Percentiles rank a stretch among this genome's conserved stretches.
Evolutionary conservation across 768 basidiomycete genomes (phyloP).

Genomic region (Hericium coralloides): DNA sequence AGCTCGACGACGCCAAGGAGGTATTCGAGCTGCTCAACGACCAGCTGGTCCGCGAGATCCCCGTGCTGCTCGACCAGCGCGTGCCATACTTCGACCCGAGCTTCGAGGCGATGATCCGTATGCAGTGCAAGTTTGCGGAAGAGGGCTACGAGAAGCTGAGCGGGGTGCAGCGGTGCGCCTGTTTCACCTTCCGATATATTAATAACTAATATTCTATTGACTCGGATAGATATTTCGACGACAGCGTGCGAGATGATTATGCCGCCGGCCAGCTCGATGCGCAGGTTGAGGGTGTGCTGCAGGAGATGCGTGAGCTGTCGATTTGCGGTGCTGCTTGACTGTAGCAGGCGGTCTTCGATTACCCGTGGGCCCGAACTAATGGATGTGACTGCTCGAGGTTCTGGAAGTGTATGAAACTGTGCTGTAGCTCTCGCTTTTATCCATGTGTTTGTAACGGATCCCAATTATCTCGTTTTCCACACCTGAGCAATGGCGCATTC

Average conservation of each 20-base stretch:
- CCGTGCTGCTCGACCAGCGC: conserved; percentile 87
- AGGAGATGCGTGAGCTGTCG: conserved; percentile 93
- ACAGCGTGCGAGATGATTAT: conserved; percentile 91
- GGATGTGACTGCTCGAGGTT: too few relatives aligned
- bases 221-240: conserved; percentile 70
- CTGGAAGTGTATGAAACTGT: too few relatives aligned
- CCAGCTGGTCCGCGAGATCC: conserved; percentile 85
- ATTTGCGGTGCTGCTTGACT: conserved; percentile 62
- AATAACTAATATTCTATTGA: background rate
- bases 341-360: too few relatives aligned
- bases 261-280: conserved; percentile 94
- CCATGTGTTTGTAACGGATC: too few relatives aligned
- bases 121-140: conserved; percentile 96
- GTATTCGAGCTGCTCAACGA: conserved; percentile 90
- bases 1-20: conserved; percentile 91
- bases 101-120: conserved; percentile 97
- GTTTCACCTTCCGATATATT: conserved; percentile 4
- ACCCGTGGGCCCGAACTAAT: too few relatives aligned
- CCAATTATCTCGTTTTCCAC: too few relatives aligned
- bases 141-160: conserved; percentile 97
- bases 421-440: too few relatives aligned
- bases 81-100: conserved; percentile 98
- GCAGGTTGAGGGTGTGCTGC: conserved; percentile 95
- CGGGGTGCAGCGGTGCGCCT: conserved; percentile 73
- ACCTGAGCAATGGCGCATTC: too few relatives aligned